These are phyloP conservation scores for Fusarium temperatum DNA, from an alignment of 2,329 filamentous ascomycete species.

Conservation along the genomic window DNA sequence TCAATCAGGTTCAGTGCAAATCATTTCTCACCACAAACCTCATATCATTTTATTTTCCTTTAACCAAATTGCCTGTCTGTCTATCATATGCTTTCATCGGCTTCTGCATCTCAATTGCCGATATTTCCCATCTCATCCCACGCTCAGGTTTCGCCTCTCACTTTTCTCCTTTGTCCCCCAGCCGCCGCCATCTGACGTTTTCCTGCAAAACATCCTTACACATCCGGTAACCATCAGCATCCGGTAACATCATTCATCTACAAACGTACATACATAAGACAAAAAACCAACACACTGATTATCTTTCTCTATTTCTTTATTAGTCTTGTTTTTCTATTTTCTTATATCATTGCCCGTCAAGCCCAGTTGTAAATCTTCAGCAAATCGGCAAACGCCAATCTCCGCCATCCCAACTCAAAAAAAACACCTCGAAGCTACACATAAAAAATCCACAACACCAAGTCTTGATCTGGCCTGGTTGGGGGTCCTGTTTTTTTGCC, in stretches of 20 bases:
- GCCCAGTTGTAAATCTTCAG: slow-evolving; percentile 10
- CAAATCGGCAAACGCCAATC: slow-evolving; percentile 21
- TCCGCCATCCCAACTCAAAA: slow-evolving; percentile 23
- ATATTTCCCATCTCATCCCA: slow-evolving; percentile 12
- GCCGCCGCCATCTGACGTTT: slow-evolving; percentile 24
- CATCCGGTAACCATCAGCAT: slow-evolving; percentile 35
- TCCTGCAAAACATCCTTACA: slow-evolving; percentile 21
- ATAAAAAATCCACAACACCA: slow-evolving; percentile 17
- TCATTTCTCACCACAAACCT: slow-evolving; percentile 8
- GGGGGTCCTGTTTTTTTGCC: slow-evolving; percentile 6
- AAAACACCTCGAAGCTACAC: slow-evolving; percentile 8
- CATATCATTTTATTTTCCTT: slow-evolving; percentile 14
- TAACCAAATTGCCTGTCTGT: neutral
- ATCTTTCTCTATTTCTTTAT: neutral
- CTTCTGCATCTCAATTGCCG: neutral
- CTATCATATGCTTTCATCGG: slow-evolving; percentile 13
- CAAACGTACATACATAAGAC: slow-evolving; percentile 18
- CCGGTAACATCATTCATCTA: slow-evolving; percentile 24
- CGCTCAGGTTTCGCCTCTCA: slow-evolving; percentile 2
- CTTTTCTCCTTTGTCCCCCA: slow-evolving; percentile 3
- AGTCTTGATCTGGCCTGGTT: slow-evolving; percentile 11
- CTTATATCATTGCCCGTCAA: neutral
- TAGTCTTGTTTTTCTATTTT: neutral
- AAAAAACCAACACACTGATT: neutral
- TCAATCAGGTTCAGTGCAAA: slow-evolving; percentile 3